Percentiles rank a stretch among this genome's conserved stretches.
These are phyloP conservation scores for Claviceps fusiformis DNA, from an alignment of 2,329 filamentous ascomycete species.

Conservation along the genomic window DNA sequence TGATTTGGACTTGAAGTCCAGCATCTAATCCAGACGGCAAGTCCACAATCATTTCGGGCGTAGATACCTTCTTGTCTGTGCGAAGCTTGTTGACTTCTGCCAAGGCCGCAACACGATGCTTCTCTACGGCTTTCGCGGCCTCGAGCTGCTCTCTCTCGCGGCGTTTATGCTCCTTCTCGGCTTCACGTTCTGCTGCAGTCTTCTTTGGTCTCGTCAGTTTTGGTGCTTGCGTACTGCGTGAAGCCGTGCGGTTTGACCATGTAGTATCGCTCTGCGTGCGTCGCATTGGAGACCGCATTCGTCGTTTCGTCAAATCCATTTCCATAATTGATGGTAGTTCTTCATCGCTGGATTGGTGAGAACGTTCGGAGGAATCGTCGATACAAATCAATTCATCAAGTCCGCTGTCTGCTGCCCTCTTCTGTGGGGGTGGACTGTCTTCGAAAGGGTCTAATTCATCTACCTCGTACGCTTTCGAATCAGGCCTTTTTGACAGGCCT, in stretches of 20 bases:
- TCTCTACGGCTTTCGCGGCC: conserved; percentile 48
- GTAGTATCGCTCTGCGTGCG: conserved; percentile 20
- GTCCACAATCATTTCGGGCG: conserved; percentile 65
- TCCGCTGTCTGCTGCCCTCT: background rate
- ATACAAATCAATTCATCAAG: conserved; percentile 19
- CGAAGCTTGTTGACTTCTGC: conserved; percentile 61
- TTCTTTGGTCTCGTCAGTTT: conserved; percentile 33
- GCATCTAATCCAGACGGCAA: conserved; percentile 44
- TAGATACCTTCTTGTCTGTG: conserved; percentile 59
- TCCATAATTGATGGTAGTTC: conserved; percentile 35
- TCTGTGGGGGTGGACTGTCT: background rate
- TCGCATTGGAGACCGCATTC: conserved; percentile 12
- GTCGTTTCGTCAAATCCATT: conserved; percentile 20
- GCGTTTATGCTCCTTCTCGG: conserved; percentile 41
- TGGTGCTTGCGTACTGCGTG: conserved; percentile 22
- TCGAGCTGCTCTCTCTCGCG: conserved; percentile 45
- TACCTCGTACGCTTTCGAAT: background rate
- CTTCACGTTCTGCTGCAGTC: conserved; percentile 8
- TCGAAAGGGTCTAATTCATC: background rate
- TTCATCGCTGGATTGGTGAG: conserved; percentile 28
- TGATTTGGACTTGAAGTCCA: conserved; percentile 30
- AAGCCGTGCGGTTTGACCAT: conserved; percentile 10
- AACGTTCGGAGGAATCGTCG: conserved; percentile 18
- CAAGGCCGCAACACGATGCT: conserved; percentile 50
- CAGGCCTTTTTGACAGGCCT: background rate